Percentiles rank a stretch among this genome's conserved stretches.
phyloP scores from a whole-genome alignment of 306 rosid species.

The Medicago arabica region DNA sequence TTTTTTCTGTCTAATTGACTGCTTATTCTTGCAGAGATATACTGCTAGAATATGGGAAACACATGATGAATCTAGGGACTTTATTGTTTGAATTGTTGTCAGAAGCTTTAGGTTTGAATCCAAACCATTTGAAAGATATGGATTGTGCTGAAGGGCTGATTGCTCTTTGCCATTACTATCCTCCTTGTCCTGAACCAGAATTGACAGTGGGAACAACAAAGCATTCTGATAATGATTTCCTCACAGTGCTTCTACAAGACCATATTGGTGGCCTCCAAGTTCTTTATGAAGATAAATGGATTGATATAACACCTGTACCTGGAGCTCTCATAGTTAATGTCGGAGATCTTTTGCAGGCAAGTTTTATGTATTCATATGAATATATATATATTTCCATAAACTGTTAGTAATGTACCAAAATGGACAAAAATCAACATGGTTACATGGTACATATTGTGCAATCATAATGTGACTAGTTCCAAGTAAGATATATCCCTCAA shows the following conservation, averaged over 20 bases:
- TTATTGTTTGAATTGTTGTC: slow-evolving; percentile 31
- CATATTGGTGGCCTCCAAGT: slow-evolving; percentile 47
- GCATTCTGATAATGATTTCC: slow-evolving; percentile 41
- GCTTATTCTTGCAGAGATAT: too few relatives aligned
- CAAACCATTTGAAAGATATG: slow-evolving; percentile 36
- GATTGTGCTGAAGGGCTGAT: slow-evolving; percentile 32
- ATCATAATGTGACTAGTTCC: too few relatives aligned
- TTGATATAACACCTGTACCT: slow-evolving; percentile 35
- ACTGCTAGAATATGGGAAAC: too few relatives aligned
- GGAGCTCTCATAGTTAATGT: slow-evolving; percentile 42
- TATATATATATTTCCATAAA: too few relatives aligned
- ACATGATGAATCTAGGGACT: too few relatives aligned
- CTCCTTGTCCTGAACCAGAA: slow-evolving; percentile 48
- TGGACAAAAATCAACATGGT: too few relatives aligned
- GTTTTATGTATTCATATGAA: not conserved
- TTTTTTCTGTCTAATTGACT: too few relatives aligned
- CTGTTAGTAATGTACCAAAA: too few relatives aligned
- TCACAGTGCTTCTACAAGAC: slow-evolving; percentile 48
- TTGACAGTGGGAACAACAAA: slow-evolving; percentile 34
- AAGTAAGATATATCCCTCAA: too few relatives aligned
- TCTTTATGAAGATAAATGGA: slow-evolving; percentile 27
- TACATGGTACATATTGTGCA: too few relatives aligned
- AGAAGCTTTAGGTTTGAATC: slow-evolving; percentile 39
- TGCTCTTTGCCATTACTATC: slow-evolving; percentile 40
- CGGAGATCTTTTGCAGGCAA: slow-evolving; percentile 47